Evolutionary conservation across 495 filamentous ascomycete genomes (phyloP).

Genomic region (Penicillium ochrochloron): DNA sequence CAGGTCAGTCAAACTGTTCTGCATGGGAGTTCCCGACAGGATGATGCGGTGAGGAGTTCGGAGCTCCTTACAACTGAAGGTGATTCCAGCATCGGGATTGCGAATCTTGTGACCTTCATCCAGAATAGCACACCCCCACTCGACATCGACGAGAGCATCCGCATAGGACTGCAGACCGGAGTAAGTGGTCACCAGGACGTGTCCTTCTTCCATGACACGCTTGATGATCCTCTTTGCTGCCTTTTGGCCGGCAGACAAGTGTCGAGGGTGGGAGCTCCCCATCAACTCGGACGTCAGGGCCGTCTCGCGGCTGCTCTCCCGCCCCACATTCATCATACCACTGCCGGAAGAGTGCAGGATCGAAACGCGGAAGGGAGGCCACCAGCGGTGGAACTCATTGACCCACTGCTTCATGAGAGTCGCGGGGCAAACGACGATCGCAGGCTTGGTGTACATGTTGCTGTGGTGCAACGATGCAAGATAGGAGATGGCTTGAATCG

Average conservation of each 20-base stretch:
- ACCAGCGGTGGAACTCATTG: slow-evolving; percentile 97
- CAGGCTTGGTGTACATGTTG: slow-evolving; percentile 77
- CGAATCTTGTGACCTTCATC: slow-evolving; percentile 98
- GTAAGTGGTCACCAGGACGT: slow-evolving; percentile 94
- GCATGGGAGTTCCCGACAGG: slow-evolving; percentile 94
- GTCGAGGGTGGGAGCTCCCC: slow-evolving; percentile 33
- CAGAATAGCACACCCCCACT: slow-evolving; percentile 93
- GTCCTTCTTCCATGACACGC: slow-evolving; percentile 81
- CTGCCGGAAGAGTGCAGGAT: slow-evolving; percentile 95
- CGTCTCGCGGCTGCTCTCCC: slow-evolving; percentile 74
- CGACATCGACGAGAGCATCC: slow-evolving; percentile 72
- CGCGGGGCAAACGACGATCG: slow-evolving; percentile 88
- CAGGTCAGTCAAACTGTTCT: slow-evolving; percentile 94
- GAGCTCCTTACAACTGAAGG: slow-evolving; percentile 90
- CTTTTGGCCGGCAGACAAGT: slow-evolving; percentile 57
- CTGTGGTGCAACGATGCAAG: slow-evolving; percentile 90
- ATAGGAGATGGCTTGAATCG: slow-evolving; percentile 91
- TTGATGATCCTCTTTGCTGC: slow-evolving; percentile 78
- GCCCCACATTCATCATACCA: slow-evolving; percentile 84
- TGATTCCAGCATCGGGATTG: slow-evolving; percentile 91
- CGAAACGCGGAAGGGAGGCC: slow-evolving; percentile 91
- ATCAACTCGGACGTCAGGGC: slow-evolving; percentile 52
- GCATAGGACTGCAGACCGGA: slow-evolving; percentile 88
- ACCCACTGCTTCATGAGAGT: slow-evolving; percentile 97
- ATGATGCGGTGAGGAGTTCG: slow-evolving; percentile 88